Conservation (phyloP, 2,329 filamentous ascomycete species). For the Diaporthe aspalathi region DNA sequence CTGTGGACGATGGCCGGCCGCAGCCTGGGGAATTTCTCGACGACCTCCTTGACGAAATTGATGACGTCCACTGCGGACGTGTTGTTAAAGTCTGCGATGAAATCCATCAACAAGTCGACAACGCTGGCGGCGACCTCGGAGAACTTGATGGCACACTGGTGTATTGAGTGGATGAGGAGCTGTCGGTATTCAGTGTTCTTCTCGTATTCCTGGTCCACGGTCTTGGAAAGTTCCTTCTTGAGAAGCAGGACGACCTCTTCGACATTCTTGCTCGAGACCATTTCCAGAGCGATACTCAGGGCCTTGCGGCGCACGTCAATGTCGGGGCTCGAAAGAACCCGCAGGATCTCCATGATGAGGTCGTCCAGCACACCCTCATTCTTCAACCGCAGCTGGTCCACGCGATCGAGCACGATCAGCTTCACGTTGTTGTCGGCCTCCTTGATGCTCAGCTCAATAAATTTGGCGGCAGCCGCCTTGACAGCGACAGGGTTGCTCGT, state of each 20-base stretch:
- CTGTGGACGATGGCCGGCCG: slow-evolving; percentile 88
- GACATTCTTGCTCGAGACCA: slow-evolving; percentile 99
- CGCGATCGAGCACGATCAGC: slow-evolving; percentile 94
- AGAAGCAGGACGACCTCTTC: slow-evolving; percentile 95
- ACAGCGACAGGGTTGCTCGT: slow-evolving; percentile 98
- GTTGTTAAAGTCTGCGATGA: slow-evolving; percentile 98
- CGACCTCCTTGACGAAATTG: slow-evolving; percentile 98
- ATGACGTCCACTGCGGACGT: slow-evolving; percentile 97
- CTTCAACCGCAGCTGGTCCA: slow-evolving; percentile 86
- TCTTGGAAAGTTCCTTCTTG: slow-evolving; percentile 98
- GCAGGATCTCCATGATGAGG: slow-evolving; percentile 94
- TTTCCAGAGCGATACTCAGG: slow-evolving; percentile 88
- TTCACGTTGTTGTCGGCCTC: slow-evolving; percentile 99
- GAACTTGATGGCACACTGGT: slow-evolving; percentile 98
- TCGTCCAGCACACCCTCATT: slow-evolving; percentile 95
- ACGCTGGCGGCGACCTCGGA: slow-evolving; percentile 97
- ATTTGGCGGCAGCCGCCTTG: slow-evolving; percentile 94
- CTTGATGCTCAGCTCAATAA: slow-evolving; percentile 97
- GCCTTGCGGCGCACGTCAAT: slow-evolving; percentile 96
- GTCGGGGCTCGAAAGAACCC: slow-evolving; percentile 93
- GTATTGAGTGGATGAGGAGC: slow-evolving; percentile 94
- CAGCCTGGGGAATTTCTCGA: slow-evolving; percentile 95
- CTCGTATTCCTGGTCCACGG: slow-evolving; percentile 97
- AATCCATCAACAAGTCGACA: slow-evolving; percentile 97
- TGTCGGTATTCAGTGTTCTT: slow-evolving; percentile 97